Percentiles rank a stretch among this genome's conserved stretches.
These are phyloP conservation scores for Mitragyna speciosa DNA, from an alignment of 257 asterid species.

Conservation along the genomic window DNA sequence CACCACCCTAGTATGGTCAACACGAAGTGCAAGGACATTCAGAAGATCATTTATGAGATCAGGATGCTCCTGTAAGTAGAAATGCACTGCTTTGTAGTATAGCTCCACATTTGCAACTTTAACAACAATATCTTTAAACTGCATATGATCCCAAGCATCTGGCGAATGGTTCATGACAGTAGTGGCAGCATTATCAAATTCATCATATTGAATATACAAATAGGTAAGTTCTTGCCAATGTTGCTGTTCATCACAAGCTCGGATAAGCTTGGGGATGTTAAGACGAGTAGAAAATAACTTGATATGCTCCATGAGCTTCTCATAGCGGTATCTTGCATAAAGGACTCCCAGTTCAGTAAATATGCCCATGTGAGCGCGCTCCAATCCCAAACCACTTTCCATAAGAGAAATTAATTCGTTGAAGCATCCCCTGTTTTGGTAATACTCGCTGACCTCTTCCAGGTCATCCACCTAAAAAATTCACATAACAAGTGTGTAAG, in stretches of 20 bases:
- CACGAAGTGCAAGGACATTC: conserved; percentile 95
- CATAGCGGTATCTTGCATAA: conserved; percentile 97
- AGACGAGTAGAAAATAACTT: conserved; percentile 93
- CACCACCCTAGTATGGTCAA: conserved; percentile 96
- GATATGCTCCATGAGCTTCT: conserved; percentile 99
- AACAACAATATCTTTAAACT: conserved; percentile 88
- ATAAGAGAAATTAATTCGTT: conserved; percentile 94
- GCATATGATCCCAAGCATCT: conserved; percentile 99
- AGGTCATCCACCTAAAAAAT: conserved; percentile 87
- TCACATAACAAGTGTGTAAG: conserved; percentile 7
- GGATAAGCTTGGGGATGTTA: conserved; percentile 93
- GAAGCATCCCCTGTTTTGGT: conserved; percentile 97
- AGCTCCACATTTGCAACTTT: conserved; percentile 99
- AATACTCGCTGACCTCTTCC: conserved; percentile 97
- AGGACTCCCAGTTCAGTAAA: conserved; percentile 97
- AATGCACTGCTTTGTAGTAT: conserved; percentile 99
- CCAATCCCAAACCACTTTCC: conserved; percentile 99
- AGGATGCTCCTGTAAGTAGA: conserved; percentile 98
- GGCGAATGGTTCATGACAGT: conserved; percentile 99
- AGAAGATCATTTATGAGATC: conserved; percentile 92
- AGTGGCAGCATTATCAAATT: conserved; percentile 98
- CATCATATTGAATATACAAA: conserved; percentile 90
- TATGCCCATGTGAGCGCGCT: conserved; percentile 99
- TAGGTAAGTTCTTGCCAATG: conserved; percentile 97
- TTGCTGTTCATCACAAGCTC: conserved; percentile 99